These are phyloP conservation scores for Glarea lozoyensis DNA, from an alignment of 495 filamentous ascomycete genomes.

Conservation along the genomic window DNA sequence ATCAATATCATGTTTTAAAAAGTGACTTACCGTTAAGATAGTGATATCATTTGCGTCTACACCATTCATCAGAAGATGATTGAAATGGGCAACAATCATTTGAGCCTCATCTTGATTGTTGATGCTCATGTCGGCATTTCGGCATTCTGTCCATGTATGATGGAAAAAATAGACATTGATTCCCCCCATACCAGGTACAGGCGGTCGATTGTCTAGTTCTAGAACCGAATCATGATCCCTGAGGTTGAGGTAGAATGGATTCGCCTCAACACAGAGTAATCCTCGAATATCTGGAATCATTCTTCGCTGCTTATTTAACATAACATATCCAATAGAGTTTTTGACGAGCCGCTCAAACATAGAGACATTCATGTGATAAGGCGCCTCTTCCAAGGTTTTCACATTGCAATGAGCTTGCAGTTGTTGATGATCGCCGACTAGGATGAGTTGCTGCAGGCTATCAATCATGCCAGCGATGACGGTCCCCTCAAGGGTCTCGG, in stretches of 20 bases:
- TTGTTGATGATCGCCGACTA: conserved; percentile 73
- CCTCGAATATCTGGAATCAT: conserved; percentile 67
- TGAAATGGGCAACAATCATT: conserved; percentile 66
- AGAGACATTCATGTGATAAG: conserved; percentile 57
- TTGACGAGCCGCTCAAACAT: conserved; percentile 71
- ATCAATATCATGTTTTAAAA: background rate
- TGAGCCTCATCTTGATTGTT: conserved; percentile 66
- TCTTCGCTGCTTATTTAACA: conserved; percentile 52
- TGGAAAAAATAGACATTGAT: conserved; percentile 61
- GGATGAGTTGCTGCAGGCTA: conserved; percentile 60
- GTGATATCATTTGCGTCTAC: conserved; percentile 56
- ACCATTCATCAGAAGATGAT: conserved; percentile 65
- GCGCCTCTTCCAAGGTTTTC: conserved; percentile 39
- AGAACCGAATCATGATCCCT: conserved; percentile 62
- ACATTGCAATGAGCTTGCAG: conserved; percentile 54
- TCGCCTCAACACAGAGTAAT: conserved; percentile 30
- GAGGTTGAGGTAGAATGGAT: conserved; percentile 54
- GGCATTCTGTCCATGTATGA: conserved; percentile 59
- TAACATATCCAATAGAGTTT: conserved; percentile 55
- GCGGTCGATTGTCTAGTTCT: conserved; percentile 32
- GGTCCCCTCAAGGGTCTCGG: conserved; percentile 60
- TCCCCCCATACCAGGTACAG: conserved; percentile 73
- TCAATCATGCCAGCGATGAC: conserved; percentile 56
- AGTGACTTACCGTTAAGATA: conserved; percentile 48
- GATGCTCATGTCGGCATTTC: conserved; percentile 57